Evolutionary conservation across 257 asterid genomes (phyloP), one percentile per base, ranked within the genome.

Genomic region (Capsicum pubescens): DNA sequence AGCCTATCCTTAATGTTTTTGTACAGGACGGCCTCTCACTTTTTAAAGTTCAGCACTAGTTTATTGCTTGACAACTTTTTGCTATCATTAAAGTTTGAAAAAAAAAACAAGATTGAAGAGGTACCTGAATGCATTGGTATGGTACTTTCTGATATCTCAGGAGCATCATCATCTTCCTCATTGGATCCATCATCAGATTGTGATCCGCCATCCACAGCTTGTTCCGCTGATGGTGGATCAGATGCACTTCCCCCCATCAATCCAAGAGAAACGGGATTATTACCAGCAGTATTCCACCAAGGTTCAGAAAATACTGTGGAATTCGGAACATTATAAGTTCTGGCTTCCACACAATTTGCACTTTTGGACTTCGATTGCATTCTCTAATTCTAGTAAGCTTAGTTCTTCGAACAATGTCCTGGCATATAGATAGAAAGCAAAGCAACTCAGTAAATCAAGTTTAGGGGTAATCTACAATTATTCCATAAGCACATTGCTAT

Each of bases 141-240:
- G 79, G 46, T 84, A 82, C 88, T 83, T 68, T 91, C 90, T 70
- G 93, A 88, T 77, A 84, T 90, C 82, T 90, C 92, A 68, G 87
- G 82, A 63, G 87, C 84, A 79, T 87, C 92, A 69, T 86, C 95
- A 84, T 90, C 97, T 66, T 90, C 95, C 76, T 92, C 91, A 74
- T 91, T 91, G 58, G 85, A 69, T 76, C 88, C 89, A 86, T 90
- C 91, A 84, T 89, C 96, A 67, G 98, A 92, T 42, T 90, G 97
- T 52, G 97, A 93, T 50, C 86, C 92, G 15, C 86, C 95, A 74
- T 92, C 97, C 84, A 81, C 88, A 60, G 95, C 92, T 67, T 91
- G 95, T 87, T 93, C 97, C 61, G 77, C 84, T 2, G 95, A 91
- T 56, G 95, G 91, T 13, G 98, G 91, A 60, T 92, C 98, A 71